Evolutionary conservation across 768 basidiomycete genomes (phyloP).

Genomic region (Boletus rex-veris): DNA sequence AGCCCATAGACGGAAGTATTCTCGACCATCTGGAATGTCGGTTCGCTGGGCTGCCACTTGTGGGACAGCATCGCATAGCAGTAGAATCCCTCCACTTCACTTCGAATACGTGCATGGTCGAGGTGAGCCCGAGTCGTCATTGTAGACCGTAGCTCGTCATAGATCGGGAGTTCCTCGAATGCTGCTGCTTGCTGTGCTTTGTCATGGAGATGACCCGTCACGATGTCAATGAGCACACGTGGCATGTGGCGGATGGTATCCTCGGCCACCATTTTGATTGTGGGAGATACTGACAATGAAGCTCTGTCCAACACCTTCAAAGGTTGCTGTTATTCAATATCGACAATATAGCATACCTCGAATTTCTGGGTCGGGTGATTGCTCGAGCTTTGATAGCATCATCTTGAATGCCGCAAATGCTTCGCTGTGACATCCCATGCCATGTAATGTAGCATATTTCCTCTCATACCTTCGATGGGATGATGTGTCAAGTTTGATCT

Average conservation of each 20-base stretch:
- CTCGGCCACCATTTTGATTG: not conserved
- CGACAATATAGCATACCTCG: no score
- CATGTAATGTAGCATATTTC: not conserved
- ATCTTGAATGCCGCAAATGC: not conserved
- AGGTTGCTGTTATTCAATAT: no score
- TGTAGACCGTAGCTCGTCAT: not conserved
- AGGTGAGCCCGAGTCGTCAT: not conserved
- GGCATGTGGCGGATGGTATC: not conserved
- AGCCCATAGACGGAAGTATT: no score
- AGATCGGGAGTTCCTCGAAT: no score
- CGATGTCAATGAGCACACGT: no score
- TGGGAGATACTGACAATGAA: no score
- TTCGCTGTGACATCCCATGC: not conserved
- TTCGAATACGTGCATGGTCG: not conserved
- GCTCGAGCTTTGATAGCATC: not conserved
- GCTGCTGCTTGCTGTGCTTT: no score
- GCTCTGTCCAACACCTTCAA: no score
- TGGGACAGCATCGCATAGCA: conserved; percentile 5
- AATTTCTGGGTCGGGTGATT: no score
- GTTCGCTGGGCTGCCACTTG: not conserved
- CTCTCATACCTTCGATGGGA: not conserved
- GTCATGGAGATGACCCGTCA: no score
- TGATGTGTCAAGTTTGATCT: not conserved
- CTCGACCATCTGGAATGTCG: no score
- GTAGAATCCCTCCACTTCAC: not conserved